Base-by-base conservation (phyloP, 2,329 filamentous ascomycete species). In the Sarocladium brachiariae region DNA sequence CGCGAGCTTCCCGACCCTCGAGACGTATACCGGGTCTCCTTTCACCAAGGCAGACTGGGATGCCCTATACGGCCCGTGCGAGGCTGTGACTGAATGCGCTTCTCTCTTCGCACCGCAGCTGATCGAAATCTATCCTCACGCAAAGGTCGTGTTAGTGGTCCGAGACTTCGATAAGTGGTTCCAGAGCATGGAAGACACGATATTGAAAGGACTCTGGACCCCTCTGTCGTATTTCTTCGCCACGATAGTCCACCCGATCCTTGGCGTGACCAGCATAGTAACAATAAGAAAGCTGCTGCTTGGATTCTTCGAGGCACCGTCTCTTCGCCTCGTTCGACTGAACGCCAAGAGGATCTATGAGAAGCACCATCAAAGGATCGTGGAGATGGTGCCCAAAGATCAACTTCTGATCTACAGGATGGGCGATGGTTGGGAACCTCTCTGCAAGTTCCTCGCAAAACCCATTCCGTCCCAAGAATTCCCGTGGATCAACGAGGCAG, bases 361-460 rank as follows among this genome's bases (percentile, higher is more conserved):
- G 1, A 52, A 60, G 0, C 67, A 70, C 31, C 59, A 66, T 7
- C 51, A 50, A 0, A 43, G 56, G 9, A 53, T 70, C 2, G 53
- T 56, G 2, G 59, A 63, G 27, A 54, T 60, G 25, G 57, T 62
- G 16, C 57, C 63, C 0, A 38, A 55, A 10, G 62, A 63, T n/a
- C 48, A 49, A 14, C 50, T 58, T 51, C 35, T 67, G 41, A 60
- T 66, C 49, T 64, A 62, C 53, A 54, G 58, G 2, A 59, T 66
- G 25, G 58, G 63, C 18, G 62, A 68, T 10, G 63, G 64, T 41
- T 68, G 65, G 65, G 62, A 58, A 30, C 66, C 65, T 9, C 56
- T 69, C 31, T 68, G 65, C 57, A 41, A 60, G 33, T 68, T 68
- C 51, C 58, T 68, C 0, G 61, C 60, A 51, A 61, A 62, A 50